Conservation (phyloP, 768 basidiomycete species). For the Russula compacta region DNA sequence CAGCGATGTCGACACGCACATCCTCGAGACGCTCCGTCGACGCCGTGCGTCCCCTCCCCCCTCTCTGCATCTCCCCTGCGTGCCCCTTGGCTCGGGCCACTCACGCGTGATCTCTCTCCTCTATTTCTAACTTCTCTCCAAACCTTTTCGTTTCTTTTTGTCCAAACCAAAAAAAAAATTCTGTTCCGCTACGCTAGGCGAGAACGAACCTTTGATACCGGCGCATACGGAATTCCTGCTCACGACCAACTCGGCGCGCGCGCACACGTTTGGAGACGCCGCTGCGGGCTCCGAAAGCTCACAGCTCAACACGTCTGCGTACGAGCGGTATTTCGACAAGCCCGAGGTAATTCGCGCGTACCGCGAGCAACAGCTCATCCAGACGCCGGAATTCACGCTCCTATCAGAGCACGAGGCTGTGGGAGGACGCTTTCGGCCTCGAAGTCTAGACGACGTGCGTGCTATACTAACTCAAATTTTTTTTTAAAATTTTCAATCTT, state of each 20-base stretch:
- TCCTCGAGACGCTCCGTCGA: conserved; percentile 71
- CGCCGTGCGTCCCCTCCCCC: conserved; percentile 45
- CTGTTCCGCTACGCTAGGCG: conserved; percentile 38
- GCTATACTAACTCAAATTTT: neutral
- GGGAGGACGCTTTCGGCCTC: conserved; percentile 61
- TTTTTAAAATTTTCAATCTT: conserved; percentile 11
- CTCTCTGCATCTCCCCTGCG: neutral
- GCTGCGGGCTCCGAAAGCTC: conserved; percentile 29
- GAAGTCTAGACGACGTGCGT: conserved; percentile 64
- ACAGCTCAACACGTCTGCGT: conserved; percentile 48
- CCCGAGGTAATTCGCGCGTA: conserved; percentile 68
- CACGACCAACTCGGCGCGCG: conserved; percentile 57
- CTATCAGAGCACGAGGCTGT: conserved; percentile 44
- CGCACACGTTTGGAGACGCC: conserved; percentile 32
- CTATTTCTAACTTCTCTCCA: neutral
- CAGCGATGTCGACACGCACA: conserved; percentile 73
- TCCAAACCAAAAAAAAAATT: neutral
- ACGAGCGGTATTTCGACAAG: conserved; percentile 68
- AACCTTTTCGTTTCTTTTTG: neutral
- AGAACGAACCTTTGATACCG: conserved; percentile 65
- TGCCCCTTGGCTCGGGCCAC: neutral
- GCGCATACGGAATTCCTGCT: conserved; percentile 55
- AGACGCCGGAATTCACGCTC: conserved; percentile 62
- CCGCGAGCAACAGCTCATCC: conserved; percentile 59
- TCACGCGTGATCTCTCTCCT: neutral